Conservation (phyloP, 139 green algal genomes). For the Chlamydomonas incerta region DNA sequence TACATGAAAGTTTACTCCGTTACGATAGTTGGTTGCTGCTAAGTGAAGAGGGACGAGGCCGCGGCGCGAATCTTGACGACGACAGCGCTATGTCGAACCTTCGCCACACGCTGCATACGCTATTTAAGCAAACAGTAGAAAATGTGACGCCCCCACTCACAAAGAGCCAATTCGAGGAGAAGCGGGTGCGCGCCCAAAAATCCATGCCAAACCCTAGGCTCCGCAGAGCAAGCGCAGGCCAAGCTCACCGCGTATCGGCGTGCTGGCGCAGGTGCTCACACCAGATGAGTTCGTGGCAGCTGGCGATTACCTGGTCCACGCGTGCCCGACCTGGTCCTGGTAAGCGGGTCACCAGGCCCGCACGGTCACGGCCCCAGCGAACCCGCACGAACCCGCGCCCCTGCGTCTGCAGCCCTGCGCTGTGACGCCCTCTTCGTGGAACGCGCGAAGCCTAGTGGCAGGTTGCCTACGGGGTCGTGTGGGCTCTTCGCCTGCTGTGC, state of each 20-base stretch:
- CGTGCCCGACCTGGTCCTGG: conserved; percentile 91
- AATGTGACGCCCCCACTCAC: conserved; percentile 49
- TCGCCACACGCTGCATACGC: conserved; percentile 52
- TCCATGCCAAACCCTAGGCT: not conserved
- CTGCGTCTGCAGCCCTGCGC: no score
- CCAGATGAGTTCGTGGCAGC: conserved; percentile 88
- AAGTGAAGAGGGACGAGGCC: no score
- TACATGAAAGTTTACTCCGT: no score
- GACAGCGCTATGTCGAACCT: not conserved
- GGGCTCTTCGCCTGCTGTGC: no score
- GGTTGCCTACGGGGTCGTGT: no score
- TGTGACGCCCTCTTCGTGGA: not conserved
- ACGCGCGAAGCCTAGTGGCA: no score
- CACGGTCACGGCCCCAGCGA: no score
- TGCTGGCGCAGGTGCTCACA: conserved; percentile 80
- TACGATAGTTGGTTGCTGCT: no score
- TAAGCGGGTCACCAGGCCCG: conserved; percentile 43
- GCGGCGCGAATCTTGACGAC: no score
- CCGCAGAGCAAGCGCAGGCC: no score
- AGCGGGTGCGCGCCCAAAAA: conserved; percentile 46
- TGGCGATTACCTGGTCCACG: conserved; percentile 86
- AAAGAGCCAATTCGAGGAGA: conserved; percentile 68
- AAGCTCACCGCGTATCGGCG: no score
- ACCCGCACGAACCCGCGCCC: not conserved
- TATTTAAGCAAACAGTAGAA: conserved; percentile 65